Evolutionary conservation across 768 basidiomycete species (phyloP).

Genomic region (Gymnopilus dilepis): DNA sequence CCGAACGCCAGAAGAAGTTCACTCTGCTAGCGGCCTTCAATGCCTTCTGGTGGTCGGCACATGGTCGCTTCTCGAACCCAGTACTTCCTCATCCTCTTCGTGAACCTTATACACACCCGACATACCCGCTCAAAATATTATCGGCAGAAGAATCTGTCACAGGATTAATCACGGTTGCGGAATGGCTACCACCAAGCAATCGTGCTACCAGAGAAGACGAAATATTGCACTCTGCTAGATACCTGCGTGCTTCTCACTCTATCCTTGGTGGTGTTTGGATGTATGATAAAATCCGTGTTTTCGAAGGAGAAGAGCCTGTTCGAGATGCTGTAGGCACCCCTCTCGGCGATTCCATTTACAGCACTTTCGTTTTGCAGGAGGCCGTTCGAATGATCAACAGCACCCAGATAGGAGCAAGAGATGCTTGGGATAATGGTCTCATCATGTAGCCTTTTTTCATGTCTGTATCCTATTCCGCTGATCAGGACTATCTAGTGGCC

Average conservation of each 20-base stretch:
- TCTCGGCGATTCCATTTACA: slow-evolving; percentile 83
- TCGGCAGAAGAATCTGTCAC: slow-evolving; percentile 75
- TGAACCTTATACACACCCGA: slow-evolving; percentile 55
- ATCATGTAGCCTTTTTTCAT: slow-evolving; percentile 63
- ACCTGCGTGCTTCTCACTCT: slow-evolving; percentile 68
- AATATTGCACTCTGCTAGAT: slow-evolving; percentile 57
- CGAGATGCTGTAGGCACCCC: slow-evolving; percentile 57
- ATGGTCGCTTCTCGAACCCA: slow-evolving; percentile 52
- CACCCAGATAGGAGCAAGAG: slow-evolving; percentile 41
- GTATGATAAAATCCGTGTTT: slow-evolving; percentile 48
- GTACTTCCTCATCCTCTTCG: slow-evolving; percentile 59
- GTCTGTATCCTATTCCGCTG: slow-evolving; percentile 16
- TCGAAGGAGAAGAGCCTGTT: slow-evolving; percentile 46
- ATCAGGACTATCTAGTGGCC: slow-evolving; percentile 59
- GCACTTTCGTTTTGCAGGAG: slow-evolving; percentile 87
- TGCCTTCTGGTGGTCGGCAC: slow-evolving; percentile 41
- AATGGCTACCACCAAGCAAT: slow-evolving; percentile 53
- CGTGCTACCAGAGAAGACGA: slow-evolving; percentile 33
- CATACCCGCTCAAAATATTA: slow-evolving; percentile 64
- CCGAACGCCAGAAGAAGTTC: slow-evolving; percentile 30
- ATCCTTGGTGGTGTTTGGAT: slow-evolving; percentile 84
- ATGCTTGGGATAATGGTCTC: slow-evolving; percentile 57
- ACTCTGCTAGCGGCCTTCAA: slow-evolving; percentile 35
- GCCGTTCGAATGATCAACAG: slow-evolving; percentile 73
- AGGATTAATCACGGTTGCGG: slow-evolving; percentile 84